Evolutionary conservation across 1,284 basidiomycete genomes (phyloP).

Genomic region (Singerocomus inundabilis): DNA sequence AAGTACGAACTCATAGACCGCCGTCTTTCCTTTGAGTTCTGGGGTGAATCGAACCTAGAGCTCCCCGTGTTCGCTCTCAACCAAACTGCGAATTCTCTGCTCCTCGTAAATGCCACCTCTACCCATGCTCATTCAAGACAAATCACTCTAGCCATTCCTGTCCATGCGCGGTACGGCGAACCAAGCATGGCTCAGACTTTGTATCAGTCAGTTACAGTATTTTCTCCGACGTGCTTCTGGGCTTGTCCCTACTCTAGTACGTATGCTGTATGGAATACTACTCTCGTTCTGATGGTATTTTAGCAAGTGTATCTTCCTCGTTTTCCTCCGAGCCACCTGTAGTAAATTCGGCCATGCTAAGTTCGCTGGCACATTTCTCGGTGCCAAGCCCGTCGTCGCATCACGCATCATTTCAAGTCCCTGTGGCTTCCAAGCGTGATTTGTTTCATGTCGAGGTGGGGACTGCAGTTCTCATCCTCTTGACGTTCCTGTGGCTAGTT

Average conservation of each 20-base stretch:
- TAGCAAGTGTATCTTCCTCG: conserved; percentile 6
- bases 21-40: conserved; percentile 30
- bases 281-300: conserved; percentile 2
- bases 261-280: conserved; percentile 1
- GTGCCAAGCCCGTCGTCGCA: conserved; percentile 10
- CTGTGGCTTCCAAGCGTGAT: conserved; percentile 27
- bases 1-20: conserved; percentile 30
- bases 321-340: conserved; percentile 18
- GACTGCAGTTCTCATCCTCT: conserved; percentile 21
- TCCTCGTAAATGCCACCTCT: conserved; percentile 25
- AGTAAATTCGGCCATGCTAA: conserved; percentile 25
- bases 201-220: conserved; percentile 16
- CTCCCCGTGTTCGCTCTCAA: conserved; percentile 35
- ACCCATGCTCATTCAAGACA: conserved; percentile 1
- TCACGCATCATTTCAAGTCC: conserved; percentile 15
- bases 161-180: conserved; percentile 32
- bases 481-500: conserved; percentile 30
- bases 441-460: conserved; percentile 27
- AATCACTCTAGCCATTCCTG: conserved; percentile 24
- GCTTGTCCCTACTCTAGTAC: conserved; percentile 27
- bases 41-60: conserved; percentile 33
- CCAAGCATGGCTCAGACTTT: conserved; percentile 11
- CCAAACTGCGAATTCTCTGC: conserved; percentile 16
- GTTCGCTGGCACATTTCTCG: conserved; percentile 18
- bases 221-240: conserved; percentile 31